Conservation (phyloP, 1,139 yeast genomes). For the Arxiozyma slooffiae region DNA sequence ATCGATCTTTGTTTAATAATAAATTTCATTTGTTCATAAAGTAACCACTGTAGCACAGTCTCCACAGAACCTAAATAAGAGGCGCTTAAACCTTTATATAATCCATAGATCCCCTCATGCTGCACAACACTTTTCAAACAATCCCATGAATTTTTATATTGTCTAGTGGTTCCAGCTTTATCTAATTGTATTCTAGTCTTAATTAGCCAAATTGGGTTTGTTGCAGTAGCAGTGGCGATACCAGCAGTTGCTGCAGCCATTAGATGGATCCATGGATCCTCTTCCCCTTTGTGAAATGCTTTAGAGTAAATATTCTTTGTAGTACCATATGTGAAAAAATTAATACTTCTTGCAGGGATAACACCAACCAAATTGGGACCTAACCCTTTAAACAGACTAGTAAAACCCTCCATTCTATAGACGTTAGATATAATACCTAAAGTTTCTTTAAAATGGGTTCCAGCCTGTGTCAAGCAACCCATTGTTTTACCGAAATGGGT, state of each 20-base stretch:
- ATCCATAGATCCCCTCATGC: slow-evolving; percentile 69
- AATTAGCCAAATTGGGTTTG: slow-evolving; percentile 98
- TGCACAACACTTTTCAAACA: slow-evolving; percentile 61
- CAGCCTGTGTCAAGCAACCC: slow-evolving; percentile 36
- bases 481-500: slow-evolving; percentile 12
- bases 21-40: slow-evolving; percentile 87
- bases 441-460: slow-evolving; percentile 75
- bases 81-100: slow-evolving; percentile 85
- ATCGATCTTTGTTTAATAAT: slow-evolving; percentile 53
- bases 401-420: slow-evolving; percentile 65
- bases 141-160: slow-evolving; percentile 77
- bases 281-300: slow-evolving; percentile 61
- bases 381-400: slow-evolving; percentile 84
- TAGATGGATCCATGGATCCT: slow-evolving; percentile 78
- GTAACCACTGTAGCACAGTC: slow-evolving; percentile 91
- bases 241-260: slow-evolving; percentile 91
- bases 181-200: slow-evolving; percentile 92
- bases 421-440: slow-evolving; percentile 60
- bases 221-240: slow-evolving; percentile 90
- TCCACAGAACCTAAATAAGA: slow-evolving; percentile 92
- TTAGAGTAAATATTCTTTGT: slow-evolving; percentile 65
- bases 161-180: slow-evolving; percentile 40
- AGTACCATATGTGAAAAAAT: slow-evolving; percentile 92
- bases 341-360: slow-evolving; percentile 96
- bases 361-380: slow-evolving; percentile 97